These are phyloP conservation scores for Paramyrothecium sp. DNA, from an alignment of 2,329 filamentous ascomycete species.

Conservation along the genomic window DNA sequence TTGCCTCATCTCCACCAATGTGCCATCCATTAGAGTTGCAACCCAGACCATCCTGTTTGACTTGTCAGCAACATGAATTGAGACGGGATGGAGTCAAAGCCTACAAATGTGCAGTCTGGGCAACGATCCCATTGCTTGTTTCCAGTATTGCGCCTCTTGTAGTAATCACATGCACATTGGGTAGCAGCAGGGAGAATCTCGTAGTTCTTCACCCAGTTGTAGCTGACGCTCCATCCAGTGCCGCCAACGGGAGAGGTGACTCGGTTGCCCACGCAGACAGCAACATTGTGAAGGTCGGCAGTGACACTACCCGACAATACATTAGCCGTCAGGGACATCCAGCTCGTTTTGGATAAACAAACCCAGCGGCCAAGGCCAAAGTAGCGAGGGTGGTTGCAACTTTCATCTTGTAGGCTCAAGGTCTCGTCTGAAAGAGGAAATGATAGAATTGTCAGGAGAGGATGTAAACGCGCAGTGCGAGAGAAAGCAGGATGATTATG, in stretches of 20 bases:
- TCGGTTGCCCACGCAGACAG: conserved; percentile 5
- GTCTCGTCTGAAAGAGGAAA: not conserved
- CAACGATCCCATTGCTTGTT: not conserved
- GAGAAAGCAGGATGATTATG: not conserved
- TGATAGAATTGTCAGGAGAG: not conserved
- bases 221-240: conserved; percentile 4
- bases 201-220: conserved; percentile 6
- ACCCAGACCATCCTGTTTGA: not conserved
- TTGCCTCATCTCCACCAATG: not conserved
- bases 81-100: not conserved
- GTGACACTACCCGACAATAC: conserved; percentile 2
- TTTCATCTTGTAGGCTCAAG: not conserved
- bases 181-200: conserved; percentile 7
- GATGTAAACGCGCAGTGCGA: not conserved
- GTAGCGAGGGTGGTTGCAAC: not conserved
- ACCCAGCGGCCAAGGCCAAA: conserved; percentile 1
- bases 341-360: not conserved
- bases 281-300: conserved; percentile 4
- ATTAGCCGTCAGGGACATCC: conserved; percentile 3
- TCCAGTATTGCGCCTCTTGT: conserved; percentile 6
- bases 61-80: not conserved
- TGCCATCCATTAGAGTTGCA: not conserved
- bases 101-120: not conserved
- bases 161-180: conserved; percentile 1
- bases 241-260: conserved; percentile 6